Percentiles rank a stretch among this genome's conserved stretches.
phyloP scores from a whole-genome alignment of 1,284 basidiomycete genomes.

The Tilletia walkeri region DNA sequence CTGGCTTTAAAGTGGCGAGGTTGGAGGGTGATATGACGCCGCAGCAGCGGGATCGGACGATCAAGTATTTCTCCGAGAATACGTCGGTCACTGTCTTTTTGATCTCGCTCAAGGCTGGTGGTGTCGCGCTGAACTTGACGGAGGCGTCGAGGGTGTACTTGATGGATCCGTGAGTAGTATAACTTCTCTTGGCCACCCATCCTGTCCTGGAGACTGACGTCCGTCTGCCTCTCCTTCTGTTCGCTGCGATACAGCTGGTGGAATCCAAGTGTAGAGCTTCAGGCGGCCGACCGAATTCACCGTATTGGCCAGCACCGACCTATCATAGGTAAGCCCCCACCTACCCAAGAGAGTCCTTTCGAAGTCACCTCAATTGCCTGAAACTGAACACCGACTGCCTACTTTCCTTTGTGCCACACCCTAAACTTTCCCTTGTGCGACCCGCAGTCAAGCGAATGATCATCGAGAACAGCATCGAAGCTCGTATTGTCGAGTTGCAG shows the following conservation, averaged over 20 bases:
- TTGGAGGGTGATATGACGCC: conserved; percentile 96
- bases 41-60: conserved; percentile 89
- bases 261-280: conserved; percentile 54
- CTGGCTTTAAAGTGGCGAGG: conserved; percentile 83
- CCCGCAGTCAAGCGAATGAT: conserved; percentile 91
- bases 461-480: conserved; percentile 94
- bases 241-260: conserved; percentile 43
- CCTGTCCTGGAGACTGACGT: neutral
- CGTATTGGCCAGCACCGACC: conserved; percentile 87
- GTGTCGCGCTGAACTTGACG: conserved; percentile 67
- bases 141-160: conserved; percentile 54
- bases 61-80: conserved; percentile 92
- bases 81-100: conserved; percentile 94
- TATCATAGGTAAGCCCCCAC: conserved; percentile 13
- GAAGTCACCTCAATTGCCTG: neutral
- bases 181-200: neutral
- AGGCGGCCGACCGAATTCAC: conserved; percentile 91
- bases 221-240: neutral
- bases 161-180: conserved; percentile 44
- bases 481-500: conserved; percentile 82
- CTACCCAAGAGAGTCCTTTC: too few relatives aligned
- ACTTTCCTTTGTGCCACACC: too few relatives aligned
- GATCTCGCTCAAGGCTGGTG: conserved; percentile 89
- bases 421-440: neutral
- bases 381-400: neutral